Conservation (phyloP, 805 yeast genomes). For the Myxozyma geophila region DNA sequence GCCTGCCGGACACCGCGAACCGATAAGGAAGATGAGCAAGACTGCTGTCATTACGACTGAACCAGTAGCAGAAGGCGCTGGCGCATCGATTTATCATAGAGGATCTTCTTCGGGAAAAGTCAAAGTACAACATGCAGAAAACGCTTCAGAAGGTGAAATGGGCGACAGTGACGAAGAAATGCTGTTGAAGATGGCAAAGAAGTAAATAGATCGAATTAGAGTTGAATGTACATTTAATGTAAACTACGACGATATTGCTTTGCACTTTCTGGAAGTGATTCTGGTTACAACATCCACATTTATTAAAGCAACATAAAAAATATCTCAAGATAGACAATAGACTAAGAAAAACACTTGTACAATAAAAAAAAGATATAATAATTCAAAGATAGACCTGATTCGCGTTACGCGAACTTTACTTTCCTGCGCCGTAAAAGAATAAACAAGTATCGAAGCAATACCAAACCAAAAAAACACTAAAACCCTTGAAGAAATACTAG, state of each 20-base stretch:
- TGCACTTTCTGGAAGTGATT: not conserved
- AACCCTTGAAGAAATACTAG: not conserved
- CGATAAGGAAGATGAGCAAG: slow-evolving; percentile 8
- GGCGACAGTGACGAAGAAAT: slow-evolving; percentile 28
- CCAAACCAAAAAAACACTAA: not conserved
- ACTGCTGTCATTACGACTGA: slow-evolving; percentile 8
- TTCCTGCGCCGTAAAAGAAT: slow-evolving; percentile 7
- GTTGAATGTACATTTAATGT: not conserved
- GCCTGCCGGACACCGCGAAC: slow-evolving; percentile 7
- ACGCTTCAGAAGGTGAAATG: slow-evolving; percentile 21
- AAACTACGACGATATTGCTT: not conserved
- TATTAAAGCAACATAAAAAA: not conserved
- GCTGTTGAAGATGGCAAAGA: slow-evolving; percentile 5
- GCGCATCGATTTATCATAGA: not conserved
- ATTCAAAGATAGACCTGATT: not conserved
- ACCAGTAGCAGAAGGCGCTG: slow-evolving; percentile 1
- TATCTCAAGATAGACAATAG: not conserved
- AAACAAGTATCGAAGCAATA: not conserved
- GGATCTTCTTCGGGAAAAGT: slow-evolving; percentile 19
- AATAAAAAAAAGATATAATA: not conserved
- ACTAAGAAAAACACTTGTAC: not conserved
- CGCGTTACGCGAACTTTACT: not conserved
- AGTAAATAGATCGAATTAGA: not conserved
- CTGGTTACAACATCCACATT: not conserved
- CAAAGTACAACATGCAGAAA: slow-evolving; percentile 27